Evolutionary conservation across 345 rosid genomes (phyloP).

Genomic region (Gossypium raimondii): DNA sequence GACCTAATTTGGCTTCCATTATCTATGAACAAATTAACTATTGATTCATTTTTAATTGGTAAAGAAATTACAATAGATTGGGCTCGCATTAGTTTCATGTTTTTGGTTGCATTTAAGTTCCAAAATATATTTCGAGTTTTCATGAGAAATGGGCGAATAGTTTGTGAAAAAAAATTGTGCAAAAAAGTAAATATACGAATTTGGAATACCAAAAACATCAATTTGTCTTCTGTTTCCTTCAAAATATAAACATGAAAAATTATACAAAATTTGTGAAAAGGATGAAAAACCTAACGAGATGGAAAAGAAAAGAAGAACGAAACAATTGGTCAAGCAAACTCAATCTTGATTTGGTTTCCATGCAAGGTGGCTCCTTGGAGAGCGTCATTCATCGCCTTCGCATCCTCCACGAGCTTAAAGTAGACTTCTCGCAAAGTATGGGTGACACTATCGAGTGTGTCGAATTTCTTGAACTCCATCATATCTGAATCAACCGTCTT

Average conservation of each 20-base stretch:
- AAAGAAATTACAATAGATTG: background rate
- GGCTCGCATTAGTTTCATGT: background rate
- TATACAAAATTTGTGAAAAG: constrained; percentile 7
- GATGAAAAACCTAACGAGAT: constrained; percentile 25
- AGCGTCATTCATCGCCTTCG: constrained; percentile 59
- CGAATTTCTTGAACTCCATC: constrained; percentile 45
- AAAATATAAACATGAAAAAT: background rate
- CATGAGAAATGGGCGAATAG: background rate
- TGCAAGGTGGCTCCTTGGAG: constrained; percentile 56
- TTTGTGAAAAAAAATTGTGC: background rate
- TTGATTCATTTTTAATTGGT: background rate
- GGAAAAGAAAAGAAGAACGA: constrained; percentile 63
- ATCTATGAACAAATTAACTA: too few relatives aligned
- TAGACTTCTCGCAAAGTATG: constrained; percentile 57
- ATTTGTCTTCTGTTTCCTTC: background rate
- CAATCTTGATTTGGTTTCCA: constrained; percentile 30
- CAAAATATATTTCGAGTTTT: background rate
- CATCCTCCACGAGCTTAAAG: constrained; percentile 74
- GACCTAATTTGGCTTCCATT: too few relatives aligned
- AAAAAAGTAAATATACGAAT: background rate
- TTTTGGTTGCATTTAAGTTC: background rate
- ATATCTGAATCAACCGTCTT: constrained; percentile 63
- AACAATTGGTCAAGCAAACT: constrained; percentile 78
- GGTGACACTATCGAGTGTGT: constrained; percentile 58
- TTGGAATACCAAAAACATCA: background rate